Conservation (phyloP, 495 filamentous ascomycete species). For the Viridothelium virens region DNA sequence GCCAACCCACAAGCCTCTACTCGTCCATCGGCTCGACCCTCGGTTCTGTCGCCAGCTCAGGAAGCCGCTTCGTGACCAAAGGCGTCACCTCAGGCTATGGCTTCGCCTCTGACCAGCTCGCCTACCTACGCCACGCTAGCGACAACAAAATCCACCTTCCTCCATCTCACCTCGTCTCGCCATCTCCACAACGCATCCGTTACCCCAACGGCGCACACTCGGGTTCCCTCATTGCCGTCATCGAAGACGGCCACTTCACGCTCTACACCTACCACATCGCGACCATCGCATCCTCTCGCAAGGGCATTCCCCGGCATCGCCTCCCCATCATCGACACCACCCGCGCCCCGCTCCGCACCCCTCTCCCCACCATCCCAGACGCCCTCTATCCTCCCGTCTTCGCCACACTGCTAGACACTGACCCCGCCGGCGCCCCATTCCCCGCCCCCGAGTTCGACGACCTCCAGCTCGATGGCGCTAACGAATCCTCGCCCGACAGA, state of each 20-base stretch:
- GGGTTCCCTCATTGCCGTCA: background rate
- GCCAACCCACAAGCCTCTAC: background rate
- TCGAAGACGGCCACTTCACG: background rate
- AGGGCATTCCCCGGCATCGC: background rate
- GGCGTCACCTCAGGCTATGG: conserved; percentile 78
- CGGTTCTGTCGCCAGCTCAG: conserved; percentile 55
- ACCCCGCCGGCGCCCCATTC: background rate
- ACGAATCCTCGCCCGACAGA: background rate
- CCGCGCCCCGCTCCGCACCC: background rate
- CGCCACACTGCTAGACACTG: background rate
- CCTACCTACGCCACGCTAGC: conserved; percentile 70
- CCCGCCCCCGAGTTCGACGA: background rate
- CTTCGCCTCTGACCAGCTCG: conserved; percentile 69
- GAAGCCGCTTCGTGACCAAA: conserved; percentile 72
- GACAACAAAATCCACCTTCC: conserved; percentile 74
- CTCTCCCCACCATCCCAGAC: background rate
- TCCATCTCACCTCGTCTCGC: background rate
- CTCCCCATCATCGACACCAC: background rate
- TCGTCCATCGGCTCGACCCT: conserved; percentile 42
- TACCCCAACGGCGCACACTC: background rate
- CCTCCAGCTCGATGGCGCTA: background rate
- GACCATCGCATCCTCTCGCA: background rate
- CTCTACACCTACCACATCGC: background rate
- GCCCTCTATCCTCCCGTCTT: conserved; percentile 1
- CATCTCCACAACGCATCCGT: background rate